phyloP scores from a whole-genome alignment of 108 stramenopile genomes.

The Cylindrotheca closterium region DNA sequence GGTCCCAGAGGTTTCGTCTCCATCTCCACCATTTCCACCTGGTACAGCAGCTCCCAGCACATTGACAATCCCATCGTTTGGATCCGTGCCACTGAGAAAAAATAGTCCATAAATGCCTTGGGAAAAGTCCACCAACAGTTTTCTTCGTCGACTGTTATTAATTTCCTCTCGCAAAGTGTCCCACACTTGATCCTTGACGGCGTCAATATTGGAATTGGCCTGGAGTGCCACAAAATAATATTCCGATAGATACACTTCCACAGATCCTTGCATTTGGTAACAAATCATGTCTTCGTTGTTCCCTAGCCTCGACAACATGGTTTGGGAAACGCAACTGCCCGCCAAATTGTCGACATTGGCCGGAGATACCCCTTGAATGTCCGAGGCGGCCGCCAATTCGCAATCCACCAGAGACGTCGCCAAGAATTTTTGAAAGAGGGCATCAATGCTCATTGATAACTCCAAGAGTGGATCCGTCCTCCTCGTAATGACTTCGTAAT shows the following conservation, averaged over 20 bases:
- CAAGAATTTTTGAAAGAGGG: constrained; percentile 16
- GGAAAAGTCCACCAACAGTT: background rate
- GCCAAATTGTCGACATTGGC: background rate
- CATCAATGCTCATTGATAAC: constrained; percentile 6
- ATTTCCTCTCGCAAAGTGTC: background rate
- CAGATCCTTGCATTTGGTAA: background rate
- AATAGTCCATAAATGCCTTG: background rate
- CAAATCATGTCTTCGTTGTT: background rate
- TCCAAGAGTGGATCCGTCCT: background rate
- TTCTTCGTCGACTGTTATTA: background rate
- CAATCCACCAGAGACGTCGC: constrained; percentile 17
- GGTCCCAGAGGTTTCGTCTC: too few species aligned
- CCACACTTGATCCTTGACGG: background rate
- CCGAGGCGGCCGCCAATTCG: background rate
- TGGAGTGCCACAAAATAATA: background rate
- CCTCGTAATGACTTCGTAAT: constrained; percentile 23
- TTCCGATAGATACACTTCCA: constrained; percentile 17
- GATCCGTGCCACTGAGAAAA: background rate
- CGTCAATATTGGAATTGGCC: background rate
- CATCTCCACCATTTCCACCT: too few species aligned
- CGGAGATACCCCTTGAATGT: constrained; percentile 13
- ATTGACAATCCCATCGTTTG: too few species aligned
- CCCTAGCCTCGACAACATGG: background rate
- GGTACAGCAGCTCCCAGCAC: too few species aligned
- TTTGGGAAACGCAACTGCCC: background rate